phyloP scores from a whole-genome alignment of 2,329 filamentous ascomycete species.

The Lomentospora prolificans region DNA sequence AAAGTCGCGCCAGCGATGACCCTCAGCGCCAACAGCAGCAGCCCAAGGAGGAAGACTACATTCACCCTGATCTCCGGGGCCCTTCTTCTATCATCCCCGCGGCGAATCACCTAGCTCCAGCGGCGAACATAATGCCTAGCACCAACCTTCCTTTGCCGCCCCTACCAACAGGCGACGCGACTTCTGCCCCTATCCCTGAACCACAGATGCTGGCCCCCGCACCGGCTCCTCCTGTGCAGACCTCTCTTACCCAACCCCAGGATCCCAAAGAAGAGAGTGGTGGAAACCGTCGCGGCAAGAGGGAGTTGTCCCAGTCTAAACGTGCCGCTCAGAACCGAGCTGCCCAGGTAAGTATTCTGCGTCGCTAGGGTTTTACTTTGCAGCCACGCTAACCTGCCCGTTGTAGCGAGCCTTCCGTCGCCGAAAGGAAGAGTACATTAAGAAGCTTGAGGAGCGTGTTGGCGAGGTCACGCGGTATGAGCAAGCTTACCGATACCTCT shows the following conservation, averaged over 20 bases:
- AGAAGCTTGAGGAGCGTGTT: constrained; percentile 91
- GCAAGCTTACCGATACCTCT: constrained; percentile 67
- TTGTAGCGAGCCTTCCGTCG: constrained; percentile 89
- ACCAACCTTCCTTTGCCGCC: constrained; percentile 11
- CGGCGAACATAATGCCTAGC: constrained; percentile 9
- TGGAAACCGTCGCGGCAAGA: constrained; percentile 67
- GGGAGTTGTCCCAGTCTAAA: constrained; percentile 91
- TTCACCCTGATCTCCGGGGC: constrained; percentile 38
- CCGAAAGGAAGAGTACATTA: constrained; percentile 96
- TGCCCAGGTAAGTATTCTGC: constrained; percentile 64
- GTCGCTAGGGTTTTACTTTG: not conserved
- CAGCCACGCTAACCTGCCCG: not conserved
- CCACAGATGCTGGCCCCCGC: constrained; percentile 12
- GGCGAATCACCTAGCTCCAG: not conserved
- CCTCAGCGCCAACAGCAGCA: constrained; percentile 14
- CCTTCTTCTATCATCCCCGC: constrained; percentile 16
- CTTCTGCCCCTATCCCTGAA: constrained; percentile 16
- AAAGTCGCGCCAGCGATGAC: constrained; percentile 17
- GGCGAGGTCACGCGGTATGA: constrained; percentile 70
- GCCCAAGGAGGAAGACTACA: constrained; percentile 32
- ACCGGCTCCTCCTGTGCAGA: constrained; percentile 21
- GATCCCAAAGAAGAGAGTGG: constrained; percentile 23
- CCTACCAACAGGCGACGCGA: constrained; percentile 17
- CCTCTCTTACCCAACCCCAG: constrained; percentile 14
- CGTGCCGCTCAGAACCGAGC: constrained; percentile 93